These are phyloP conservation scores for Fusarium solani-melongenae DNA, from an alignment of 2,329 filamentous ascomycete species.

Conservation along the genomic window DNA sequence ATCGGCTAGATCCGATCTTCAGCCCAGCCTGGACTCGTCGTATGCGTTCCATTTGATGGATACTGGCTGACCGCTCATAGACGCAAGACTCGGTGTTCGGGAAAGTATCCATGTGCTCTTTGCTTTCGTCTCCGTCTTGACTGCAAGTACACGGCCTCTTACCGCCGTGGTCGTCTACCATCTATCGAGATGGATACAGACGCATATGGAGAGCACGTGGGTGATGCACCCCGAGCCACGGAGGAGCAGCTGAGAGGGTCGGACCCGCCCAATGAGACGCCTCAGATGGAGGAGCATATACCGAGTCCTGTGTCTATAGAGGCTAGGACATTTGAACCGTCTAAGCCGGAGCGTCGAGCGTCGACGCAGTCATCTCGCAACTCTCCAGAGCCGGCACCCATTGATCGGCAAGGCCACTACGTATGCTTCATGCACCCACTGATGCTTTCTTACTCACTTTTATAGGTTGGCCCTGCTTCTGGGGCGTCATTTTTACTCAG, in stretches of 20 bases:
- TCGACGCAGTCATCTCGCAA: conserved; percentile 31
- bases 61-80: conserved; percentile 10
- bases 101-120: conserved; percentile 37
- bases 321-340: neutral
- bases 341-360: neutral
- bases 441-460: neutral
- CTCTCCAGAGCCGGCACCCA: conserved; percentile 25
- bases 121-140: conserved; percentile 37
- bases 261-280: neutral
- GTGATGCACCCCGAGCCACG: neutral
- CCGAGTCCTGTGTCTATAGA: conserved; percentile 22
- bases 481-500: conserved; percentile 30
- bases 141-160: conserved; percentile 38
- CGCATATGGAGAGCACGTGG: neutral
- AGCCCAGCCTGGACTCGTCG: neutral
- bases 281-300: conserved; percentile 19
- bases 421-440: neutral
- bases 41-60: neutral
- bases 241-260: conserved; percentile 9
- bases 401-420: conserved; percentile 31
- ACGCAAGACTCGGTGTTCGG: conserved; percentile 42
- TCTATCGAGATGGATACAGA: conserved; percentile 37
- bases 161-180: conserved; percentile 38
- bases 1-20: neutral
- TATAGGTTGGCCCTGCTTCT: conserved; percentile 34